Evolutionary conservation across 495 filamentous ascomycete genomes (phyloP).

Genomic region (Penicillium lagena): DNA sequence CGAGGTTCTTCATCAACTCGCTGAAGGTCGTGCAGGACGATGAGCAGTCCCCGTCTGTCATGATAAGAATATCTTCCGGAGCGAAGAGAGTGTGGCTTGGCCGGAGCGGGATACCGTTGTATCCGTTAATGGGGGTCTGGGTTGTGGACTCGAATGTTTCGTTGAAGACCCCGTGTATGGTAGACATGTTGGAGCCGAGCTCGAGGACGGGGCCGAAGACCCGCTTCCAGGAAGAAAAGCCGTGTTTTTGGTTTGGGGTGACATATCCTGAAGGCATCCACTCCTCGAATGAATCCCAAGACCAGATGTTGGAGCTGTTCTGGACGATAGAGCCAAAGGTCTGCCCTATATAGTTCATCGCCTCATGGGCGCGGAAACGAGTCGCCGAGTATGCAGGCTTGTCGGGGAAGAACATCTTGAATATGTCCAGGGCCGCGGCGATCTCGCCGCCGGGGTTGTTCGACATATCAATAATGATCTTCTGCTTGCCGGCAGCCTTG

Average conservation of each 20-base stretch:
- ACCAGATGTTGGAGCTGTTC: too few species aligned
- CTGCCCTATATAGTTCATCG: background rate
- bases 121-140: background rate
- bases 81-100: background rate
- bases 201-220: too few species aligned
- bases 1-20: slow-evolving; percentile 42
- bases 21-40: slow-evolving; percentile 54
- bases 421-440: background rate
- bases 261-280: too few species aligned
- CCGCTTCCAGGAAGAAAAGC: too few species aligned
- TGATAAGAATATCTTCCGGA: background rate
- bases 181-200: too few species aligned
- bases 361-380: background rate
- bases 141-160: background rate
- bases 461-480: background rate
- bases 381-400: background rate
- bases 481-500: background rate
- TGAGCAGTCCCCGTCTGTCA: slow-evolving; percentile 52
- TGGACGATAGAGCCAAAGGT: background rate
- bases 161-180: background rate
- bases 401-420: background rate
- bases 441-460: background rate
- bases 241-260: too few species aligned
- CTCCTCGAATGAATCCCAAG: too few species aligned
- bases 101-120: background rate